Percentiles rank a stretch among this genome's conserved stretches.
phyloP scores from a whole-genome alignment of 2,329 filamentous ascomycete genomes.

The Nigrospora oryzae region DNA sequence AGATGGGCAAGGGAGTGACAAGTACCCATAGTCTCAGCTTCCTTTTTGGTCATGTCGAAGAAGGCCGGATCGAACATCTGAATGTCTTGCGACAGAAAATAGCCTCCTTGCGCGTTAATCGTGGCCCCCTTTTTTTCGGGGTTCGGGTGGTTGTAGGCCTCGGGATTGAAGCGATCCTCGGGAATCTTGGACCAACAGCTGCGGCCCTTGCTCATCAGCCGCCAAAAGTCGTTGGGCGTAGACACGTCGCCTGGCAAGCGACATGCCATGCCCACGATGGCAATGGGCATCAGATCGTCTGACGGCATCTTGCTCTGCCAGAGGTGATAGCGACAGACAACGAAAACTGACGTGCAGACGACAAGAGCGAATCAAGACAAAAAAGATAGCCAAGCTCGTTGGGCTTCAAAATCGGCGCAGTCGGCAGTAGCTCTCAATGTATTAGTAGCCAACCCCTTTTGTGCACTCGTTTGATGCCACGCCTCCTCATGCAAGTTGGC shows the following conservation, averaged over 20 bases:
- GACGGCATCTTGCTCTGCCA: too few species aligned
- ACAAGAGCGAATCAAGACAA: too few species aligned
- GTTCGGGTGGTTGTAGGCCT: constrained; percentile 23
- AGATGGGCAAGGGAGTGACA: background rate
- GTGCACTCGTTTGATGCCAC: too few species aligned
- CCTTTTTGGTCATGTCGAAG: constrained; percentile 25
- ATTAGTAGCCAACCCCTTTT: too few species aligned
- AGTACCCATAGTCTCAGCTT: constrained; percentile 24
- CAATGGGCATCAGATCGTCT: constrained; percentile 13
- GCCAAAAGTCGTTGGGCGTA: constrained; percentile 20
- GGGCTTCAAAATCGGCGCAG: too few species aligned
- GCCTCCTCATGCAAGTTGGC: too few species aligned
- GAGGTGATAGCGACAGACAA: too few species aligned
- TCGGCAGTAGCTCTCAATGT: too few species aligned
- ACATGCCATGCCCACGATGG: constrained; percentile 24
- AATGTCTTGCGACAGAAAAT: constrained; percentile 21
- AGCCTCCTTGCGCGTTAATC: constrained; percentile 21
- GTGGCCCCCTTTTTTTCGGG: constrained; percentile 19
- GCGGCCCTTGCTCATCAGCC: constrained; percentile 18
- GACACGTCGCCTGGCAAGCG: constrained; percentile 20
- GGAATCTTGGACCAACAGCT: constrained; percentile 21
- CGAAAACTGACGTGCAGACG: too few species aligned
- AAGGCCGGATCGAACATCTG: constrained; percentile 22
- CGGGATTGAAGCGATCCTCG: constrained; percentile 19
- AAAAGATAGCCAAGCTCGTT: too few species aligned